Conservation (phyloP, 2,329 filamentous ascomycete species). For the Phoma herbarum region DNA sequence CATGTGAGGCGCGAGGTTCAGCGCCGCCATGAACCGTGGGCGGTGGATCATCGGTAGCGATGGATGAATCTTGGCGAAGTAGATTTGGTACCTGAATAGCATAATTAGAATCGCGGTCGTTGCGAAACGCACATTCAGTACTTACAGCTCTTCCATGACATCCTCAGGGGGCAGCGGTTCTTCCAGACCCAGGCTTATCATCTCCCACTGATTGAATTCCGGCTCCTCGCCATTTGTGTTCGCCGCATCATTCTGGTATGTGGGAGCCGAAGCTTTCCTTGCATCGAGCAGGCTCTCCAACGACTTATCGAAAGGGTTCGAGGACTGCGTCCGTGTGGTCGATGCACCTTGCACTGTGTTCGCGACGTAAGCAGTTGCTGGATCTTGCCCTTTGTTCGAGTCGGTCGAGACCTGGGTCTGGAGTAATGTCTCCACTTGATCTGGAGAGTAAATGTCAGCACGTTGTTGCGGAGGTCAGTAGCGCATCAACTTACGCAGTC, state of each 20-base stretch:
- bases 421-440: conserved; percentile 90
- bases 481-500: conserved; percentile 73
- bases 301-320: conserved; percentile 14
- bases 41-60: conserved; percentile 89
- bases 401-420: conserved; percentile 74
- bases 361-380: conserved; percentile 44
- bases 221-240: conserved; percentile 31
- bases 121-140: conserved; percentile 1
- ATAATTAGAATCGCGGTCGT: conserved; percentile 21
- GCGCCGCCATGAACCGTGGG: conserved; percentile 83
- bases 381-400: conserved; percentile 38
- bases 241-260: conserved; percentile 27
- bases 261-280: conserved; percentile 30
- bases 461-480: too few relatives aligned
- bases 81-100: conserved; percentile 74
- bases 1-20: conserved; percentile 87
- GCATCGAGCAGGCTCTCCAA: conserved; percentile 23
- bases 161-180: conserved; percentile 82
- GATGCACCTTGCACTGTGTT: conserved; percentile 40
- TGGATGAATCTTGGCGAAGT: conserved; percentile 89
- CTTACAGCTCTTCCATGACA: conserved; percentile 84
- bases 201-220: conserved; percentile 77
- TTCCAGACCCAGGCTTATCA: conserved; percentile 82
- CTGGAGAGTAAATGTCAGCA: conserved; percentile 56
- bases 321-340: conserved; percentile 30